These are phyloP conservation scores for Fusarium foetens DNA, from an alignment of 2,329 filamentous ascomycete genomes.

Conservation along the genomic window DNA sequence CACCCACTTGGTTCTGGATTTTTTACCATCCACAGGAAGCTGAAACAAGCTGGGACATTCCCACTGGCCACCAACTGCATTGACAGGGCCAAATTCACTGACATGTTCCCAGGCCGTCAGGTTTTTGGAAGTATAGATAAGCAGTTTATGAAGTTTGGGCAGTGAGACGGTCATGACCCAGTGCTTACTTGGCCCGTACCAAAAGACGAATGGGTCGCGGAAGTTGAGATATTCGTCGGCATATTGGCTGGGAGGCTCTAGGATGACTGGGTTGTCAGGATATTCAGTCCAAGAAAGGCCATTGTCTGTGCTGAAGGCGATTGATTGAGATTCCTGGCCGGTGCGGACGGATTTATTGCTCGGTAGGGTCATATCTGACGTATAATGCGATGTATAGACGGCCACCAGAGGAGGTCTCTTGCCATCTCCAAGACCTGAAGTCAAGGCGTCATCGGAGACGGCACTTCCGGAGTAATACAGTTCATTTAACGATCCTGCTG, in stretches of 20 bases:
- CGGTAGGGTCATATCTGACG: not conserved
- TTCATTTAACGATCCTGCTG: not conserved
- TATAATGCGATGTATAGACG: not conserved
- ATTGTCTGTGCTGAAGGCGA: not conserved
- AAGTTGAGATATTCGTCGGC: not conserved
- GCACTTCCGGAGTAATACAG: not conserved
- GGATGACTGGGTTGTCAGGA: not conserved
- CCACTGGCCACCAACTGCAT: not conserved
- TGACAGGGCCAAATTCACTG: not conserved
- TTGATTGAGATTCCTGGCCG: not conserved
- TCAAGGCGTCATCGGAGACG: not conserved
- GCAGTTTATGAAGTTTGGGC: not conserved
- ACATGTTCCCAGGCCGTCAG: not conserved
- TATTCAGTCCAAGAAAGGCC: not conserved
- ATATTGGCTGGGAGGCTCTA: not conserved
- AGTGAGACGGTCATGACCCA: not conserved
- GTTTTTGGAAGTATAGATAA: not conserved
- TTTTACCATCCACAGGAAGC: not conserved
- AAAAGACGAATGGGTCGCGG: not conserved
- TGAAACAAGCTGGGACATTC: not conserved
- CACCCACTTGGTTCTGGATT: not conserved
- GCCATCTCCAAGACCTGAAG: not conserved
- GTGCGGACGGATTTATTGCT: not conserved
- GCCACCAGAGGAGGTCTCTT: not conserved
- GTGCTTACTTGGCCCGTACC: not conserved